Base-by-base conservation (phyloP, 257 asterid genomes). In the Capsicum chinense region DNA sequence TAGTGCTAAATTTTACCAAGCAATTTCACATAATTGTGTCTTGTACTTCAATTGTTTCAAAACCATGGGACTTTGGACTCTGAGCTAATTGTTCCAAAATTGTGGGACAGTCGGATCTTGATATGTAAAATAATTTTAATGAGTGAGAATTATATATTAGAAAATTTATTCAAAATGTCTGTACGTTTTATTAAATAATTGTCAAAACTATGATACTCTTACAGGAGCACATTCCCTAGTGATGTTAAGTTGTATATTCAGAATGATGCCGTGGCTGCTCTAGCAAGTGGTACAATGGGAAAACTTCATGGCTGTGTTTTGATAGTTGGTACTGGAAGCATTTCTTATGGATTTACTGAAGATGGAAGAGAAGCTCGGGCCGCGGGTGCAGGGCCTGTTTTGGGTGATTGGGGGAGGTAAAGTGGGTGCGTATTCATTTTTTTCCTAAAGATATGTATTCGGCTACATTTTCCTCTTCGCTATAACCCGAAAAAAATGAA, bases 321-420 rank as follows among this genome's bases (percentile, higher is more conserved):
- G 58, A 94, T 96, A 86, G 95, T 98, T 4, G 99, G 99, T 80
- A 96, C 99, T 33, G 99, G 99, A 68, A 91, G 97, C 89, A 96
- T 96, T 90, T 91, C 98, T 83, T 96, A 92, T 89, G 99, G 99
- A 71, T 91, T 90, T 90, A 91, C 97, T 33, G 97, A 96, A 85
- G 98, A 93, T 83, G 99, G 98, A 80, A 91, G 89, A 84, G 95
- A 93, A 88, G 98, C 99, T 80, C 97, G 98, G 74, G 94, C 99
- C 8, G 98, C 99, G 81, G 99, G 99, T 80, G 99, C 97, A 35
- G 99, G 98, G 78, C 98, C 99, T 56, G 91, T 96, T 64, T 90
- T 96, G 85, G 99, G 99, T 86, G 99, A 96, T 87, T 94, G 98
- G 99, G 99, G 99, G 87, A 96, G 99, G 99, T 96, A 91, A 84